A percentile compares a stretch with the other conserved stretches of the same genome.
phyloP scores from a whole-genome alignment of 352 stramenopile genomes.

The Phytophthora pluvialis region DNA sequence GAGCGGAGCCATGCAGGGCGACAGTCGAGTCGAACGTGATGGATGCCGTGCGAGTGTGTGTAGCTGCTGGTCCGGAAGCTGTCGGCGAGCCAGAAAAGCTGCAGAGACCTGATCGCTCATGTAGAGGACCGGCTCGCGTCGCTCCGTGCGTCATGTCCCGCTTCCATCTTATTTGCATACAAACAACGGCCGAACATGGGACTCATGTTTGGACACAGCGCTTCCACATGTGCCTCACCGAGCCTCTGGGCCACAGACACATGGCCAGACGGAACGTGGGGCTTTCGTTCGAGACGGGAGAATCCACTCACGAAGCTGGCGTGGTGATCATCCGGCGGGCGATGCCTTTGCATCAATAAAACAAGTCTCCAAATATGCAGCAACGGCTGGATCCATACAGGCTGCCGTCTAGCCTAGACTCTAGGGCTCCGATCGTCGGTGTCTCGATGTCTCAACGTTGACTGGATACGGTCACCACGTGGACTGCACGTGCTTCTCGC shows the following conservation, averaged over 20 bases:
- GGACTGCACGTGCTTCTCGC: slow-evolving; percentile 7
- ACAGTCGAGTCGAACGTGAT: slow-evolving; percentile 9
- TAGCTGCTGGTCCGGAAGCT: slow-evolving; percentile 14
- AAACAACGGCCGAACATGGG: neutral
- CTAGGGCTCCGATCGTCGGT: slow-evolving; percentile 13
- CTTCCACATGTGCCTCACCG: slow-evolving; percentile 2
- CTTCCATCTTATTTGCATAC: slow-evolving; percentile 2
- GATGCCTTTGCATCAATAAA: slow-evolving; percentile 9
- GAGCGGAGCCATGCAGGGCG: slow-evolving; percentile 6
- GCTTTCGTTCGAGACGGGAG: slow-evolving; percentile 9
- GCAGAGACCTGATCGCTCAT: slow-evolving; percentile 26
- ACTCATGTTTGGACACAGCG: slow-evolving; percentile 24
- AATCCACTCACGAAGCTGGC: slow-evolving; percentile 22
- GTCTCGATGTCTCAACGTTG: neutral
- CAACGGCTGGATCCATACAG: neutral
- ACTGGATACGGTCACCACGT: neutral
- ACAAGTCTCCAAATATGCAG: slow-evolving; percentile 1
- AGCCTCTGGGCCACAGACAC: slow-evolving; percentile 22
- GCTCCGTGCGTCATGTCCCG: slow-evolving; percentile 6
- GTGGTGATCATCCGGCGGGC: slow-evolving; percentile 8
- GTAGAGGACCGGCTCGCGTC: slow-evolving; percentile 21
- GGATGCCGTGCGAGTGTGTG: neutral
- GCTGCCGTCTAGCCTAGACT: too few relatives aligned
- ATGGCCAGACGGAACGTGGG: slow-evolving; percentile 25
- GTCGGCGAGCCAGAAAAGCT: slow-evolving; percentile 28